These are phyloP conservation scores for Myxozyma lipomycoides DNA, from an alignment of 805 yeast genomes.

Conservation along the genomic window DNA sequence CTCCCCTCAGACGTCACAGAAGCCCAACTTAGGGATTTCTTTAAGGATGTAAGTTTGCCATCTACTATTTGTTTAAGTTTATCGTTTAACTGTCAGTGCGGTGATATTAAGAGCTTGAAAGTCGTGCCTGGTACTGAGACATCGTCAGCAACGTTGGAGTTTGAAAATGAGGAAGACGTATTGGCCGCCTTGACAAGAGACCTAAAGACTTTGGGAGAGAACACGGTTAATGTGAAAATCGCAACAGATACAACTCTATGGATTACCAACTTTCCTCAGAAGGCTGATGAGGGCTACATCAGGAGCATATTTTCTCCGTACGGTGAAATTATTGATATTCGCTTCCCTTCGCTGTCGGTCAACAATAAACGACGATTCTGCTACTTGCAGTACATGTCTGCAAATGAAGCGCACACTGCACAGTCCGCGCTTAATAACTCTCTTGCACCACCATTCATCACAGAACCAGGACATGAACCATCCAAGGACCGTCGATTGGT, in stretches of 20 bases:
- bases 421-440: constrained; percentile 42
- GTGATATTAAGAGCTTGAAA: constrained; percentile 41
- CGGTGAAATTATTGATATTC: constrained; percentile 47
- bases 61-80: neutral
- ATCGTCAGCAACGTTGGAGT: constrained; percentile 56
- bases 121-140: constrained; percentile 8
- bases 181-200: constrained; percentile 60
- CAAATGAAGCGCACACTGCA: constrained; percentile 47
- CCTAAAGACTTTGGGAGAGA: constrained; percentile 45
- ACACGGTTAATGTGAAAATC: constrained; percentile 46
- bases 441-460: constrained; percentile 9
- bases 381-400: constrained; percentile 54
- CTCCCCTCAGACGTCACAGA: constrained; percentile 45
- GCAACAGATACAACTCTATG: constrained; percentile 55
- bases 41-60: constrained; percentile 40
- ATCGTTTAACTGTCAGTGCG: constrained; percentile 44
- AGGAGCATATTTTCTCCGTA: constrained; percentile 40
- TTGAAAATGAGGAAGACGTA: constrained; percentile 46
- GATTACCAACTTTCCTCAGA: constrained; percentile 71
- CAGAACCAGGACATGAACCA: neutral
- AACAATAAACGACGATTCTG: constrained; percentile 64
- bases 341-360: constrained; percentile 61
- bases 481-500: constrained; percentile 41
- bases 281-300: constrained; percentile 42
- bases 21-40: constrained; percentile 42